These are phyloP conservation scores for Vickermania spadyakhi DNA, from an alignment of 208 protist species.

Conservation along the genomic window DNA sequence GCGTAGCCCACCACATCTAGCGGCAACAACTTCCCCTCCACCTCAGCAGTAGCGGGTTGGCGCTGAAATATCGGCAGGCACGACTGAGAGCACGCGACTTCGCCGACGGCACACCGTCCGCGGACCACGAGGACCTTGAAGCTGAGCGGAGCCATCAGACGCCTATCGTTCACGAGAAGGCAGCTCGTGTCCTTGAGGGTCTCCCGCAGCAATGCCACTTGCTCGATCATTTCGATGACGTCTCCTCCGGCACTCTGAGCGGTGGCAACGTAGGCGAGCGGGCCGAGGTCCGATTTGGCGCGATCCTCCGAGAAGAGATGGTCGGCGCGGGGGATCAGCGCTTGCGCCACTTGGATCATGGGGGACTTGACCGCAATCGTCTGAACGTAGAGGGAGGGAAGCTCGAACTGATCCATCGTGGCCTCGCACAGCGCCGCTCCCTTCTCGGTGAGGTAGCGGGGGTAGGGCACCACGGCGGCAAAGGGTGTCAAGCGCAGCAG, in stretches of 20 bases:
- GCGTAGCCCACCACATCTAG: constrained; percentile 23
- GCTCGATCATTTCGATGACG: constrained; percentile 20
- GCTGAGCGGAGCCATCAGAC: constrained; percentile 23
- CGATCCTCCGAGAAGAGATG: constrained; percentile 15
- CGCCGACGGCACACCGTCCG: constrained; percentile 43
- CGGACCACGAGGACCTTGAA: constrained; percentile 32
- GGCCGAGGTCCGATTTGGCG: constrained; percentile 18
- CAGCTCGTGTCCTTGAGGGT: constrained; percentile 36
- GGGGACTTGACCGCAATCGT: constrained; percentile 32
- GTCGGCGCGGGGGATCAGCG: constrained; percentile 26
- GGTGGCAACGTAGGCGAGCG: constrained; percentile 24
- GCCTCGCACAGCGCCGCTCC: constrained; percentile 12
- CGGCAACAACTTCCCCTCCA: constrained; percentile 2
- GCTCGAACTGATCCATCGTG: constrained; percentile 37
- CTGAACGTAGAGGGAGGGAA: constrained; percentile 42
- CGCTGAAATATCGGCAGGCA: constrained; percentile 27
- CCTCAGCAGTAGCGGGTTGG: constrained; percentile 6
- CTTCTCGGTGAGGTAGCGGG: constrained; percentile 15
- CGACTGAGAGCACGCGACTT: constrained; percentile 36
- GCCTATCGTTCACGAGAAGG: constrained; percentile 49
- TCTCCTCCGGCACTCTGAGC: constrained; percentile 33
- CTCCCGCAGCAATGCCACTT: constrained; percentile 14
- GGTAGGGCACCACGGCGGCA: constrained; percentile 46
- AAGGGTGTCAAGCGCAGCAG: constrained; percentile 46
- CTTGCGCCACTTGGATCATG: constrained; percentile 34